phyloP scores from a whole-genome alignment of 2,329 filamentous ascomycete genomes.

The Aspergillus novofumigatus region DNA sequence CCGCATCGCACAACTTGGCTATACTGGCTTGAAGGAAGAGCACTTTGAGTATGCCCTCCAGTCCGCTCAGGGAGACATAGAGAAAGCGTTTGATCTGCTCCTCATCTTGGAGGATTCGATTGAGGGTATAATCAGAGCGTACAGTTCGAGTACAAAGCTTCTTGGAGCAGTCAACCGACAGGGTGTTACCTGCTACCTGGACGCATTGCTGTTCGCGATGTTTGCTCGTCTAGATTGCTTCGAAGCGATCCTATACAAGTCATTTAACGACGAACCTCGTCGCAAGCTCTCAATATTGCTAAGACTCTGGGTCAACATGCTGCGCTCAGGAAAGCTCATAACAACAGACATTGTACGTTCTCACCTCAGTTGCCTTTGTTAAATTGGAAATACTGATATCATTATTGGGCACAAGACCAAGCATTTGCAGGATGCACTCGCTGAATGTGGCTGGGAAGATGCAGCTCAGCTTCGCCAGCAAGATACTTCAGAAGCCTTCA shows the following conservation, averaged over 20 bases:
- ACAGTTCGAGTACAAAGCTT: constrained; percentile 67
- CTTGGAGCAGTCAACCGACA: constrained; percentile 81
- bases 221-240: constrained; percentile 87
- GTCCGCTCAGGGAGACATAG: constrained; percentile 64
- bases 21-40: constrained; percentile 53
- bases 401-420: constrained; percentile 57
- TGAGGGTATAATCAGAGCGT: constrained; percentile 71
- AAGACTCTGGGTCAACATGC: constrained; percentile 87
- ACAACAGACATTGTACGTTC: constrained; percentile 69
- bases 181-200: constrained; percentile 89
- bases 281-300: constrained; percentile 72
- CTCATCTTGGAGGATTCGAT: constrained; percentile 75
- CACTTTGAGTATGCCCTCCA: constrained; percentile 62
- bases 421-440: constrained; percentile 74
- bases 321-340: constrained; percentile 80
- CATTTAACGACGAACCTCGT: constrained; percentile 67
- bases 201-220: constrained; percentile 91
- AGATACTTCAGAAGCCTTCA: constrained; percentile 93
- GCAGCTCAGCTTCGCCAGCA: constrained; percentile 76
- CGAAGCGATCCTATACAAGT: constrained; percentile 83
- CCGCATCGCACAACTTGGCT: constrained; percentile 50
- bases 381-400: not conserved
- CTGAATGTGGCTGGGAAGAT: constrained; percentile 84
- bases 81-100: constrained; percentile 72
- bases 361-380: not conserved